A percentile compares a stretch with the other conserved stretches of the same genome.
phyloP scores from a whole-genome alignment of 2,329 filamentous ascomycete species.

The Monosporascus sp. region DNA sequence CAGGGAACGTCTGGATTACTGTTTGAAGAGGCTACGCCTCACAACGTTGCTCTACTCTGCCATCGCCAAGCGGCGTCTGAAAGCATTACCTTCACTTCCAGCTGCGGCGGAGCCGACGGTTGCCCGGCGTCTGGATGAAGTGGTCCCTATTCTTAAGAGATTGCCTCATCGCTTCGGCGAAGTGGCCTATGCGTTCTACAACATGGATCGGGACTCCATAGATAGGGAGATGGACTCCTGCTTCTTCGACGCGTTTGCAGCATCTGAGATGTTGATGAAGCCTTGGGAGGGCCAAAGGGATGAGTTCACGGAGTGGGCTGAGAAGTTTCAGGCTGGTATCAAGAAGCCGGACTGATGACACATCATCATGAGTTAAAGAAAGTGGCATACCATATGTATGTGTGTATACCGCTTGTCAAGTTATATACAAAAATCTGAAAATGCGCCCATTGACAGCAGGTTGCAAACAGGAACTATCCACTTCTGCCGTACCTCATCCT shows the following conservation, averaged over 20 bases:
- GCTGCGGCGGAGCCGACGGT: slow-evolving; percentile 25
- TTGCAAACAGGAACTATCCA: neutral
- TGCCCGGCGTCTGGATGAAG: slow-evolving; percentile 46
- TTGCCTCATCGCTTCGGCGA: slow-evolving; percentile 67
- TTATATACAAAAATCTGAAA: neutral
- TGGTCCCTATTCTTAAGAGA: slow-evolving; percentile 49
- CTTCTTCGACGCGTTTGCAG: slow-evolving; percentile 53
- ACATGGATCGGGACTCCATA: slow-evolving; percentile 54
- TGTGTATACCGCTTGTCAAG: neutral
- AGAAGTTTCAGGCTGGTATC: slow-evolving; percentile 49
- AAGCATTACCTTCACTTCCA: slow-evolving; percentile 46
- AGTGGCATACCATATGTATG: too few species aligned
- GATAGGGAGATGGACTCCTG: slow-evolving; percentile 54
- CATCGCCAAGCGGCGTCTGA: slow-evolving; percentile 63
- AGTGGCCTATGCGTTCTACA: slow-evolving; percentile 67
- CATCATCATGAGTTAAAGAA: neutral
- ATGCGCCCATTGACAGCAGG: neutral
- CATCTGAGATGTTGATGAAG: slow-evolving; percentile 48
- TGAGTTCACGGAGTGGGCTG: slow-evolving; percentile 74
- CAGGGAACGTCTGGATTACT: slow-evolving; percentile 58
- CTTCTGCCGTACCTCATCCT: too few species aligned
- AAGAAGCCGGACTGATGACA: slow-evolving; percentile 33
- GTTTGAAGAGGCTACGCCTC: slow-evolving; percentile 61
- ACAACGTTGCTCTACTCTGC: slow-evolving; percentile 65
- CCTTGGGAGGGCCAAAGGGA: slow-evolving; percentile 64